Conservation (phyloP, 2,329 filamentous ascomycete genomes). For the Rhynchosporium agropyri region DNA sequence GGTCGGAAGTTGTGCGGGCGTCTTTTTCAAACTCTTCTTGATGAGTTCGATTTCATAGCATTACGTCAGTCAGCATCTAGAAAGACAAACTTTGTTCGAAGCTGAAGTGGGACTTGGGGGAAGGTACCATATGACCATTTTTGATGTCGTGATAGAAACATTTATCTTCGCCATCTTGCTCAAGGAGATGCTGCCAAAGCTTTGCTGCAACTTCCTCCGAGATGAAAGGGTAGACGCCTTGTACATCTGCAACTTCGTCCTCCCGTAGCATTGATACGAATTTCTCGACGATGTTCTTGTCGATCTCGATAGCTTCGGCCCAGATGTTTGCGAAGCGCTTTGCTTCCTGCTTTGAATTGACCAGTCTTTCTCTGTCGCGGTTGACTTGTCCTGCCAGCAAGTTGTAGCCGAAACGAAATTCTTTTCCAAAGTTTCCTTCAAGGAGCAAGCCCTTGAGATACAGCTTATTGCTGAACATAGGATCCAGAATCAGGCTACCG, state of each 20-base stretch:
- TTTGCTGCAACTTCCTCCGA: constrained; percentile 17
- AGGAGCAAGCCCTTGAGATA: constrained; percentile 32
- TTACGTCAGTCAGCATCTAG: constrained; percentile 4
- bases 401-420: constrained; percentile 30
- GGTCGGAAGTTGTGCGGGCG: constrained; percentile 14
- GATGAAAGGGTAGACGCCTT: constrained; percentile 19
- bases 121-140: constrained; percentile 14
- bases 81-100: too few relatives aligned
- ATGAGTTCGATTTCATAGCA: constrained; percentile 22
- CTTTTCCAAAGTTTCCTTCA: not conserved
- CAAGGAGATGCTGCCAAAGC: constrained; percentile 31
- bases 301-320: not conserved
- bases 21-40: constrained; percentile 25
- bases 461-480: constrained; percentile 27
- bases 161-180: not conserved
- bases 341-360: constrained; percentile 14
- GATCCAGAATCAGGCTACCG: constrained; percentile 4
- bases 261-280: too few relatives aligned
- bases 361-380: constrained; percentile 28
- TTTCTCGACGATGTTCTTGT: too few relatives aligned
- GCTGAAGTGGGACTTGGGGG: too few relatives aligned
- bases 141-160: constrained; percentile 26
- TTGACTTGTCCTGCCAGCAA: constrained; percentile 21
- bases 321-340: constrained; percentile 25
- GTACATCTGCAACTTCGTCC: too few relatives aligned